phyloP scores from a whole-genome alignment of 1,284 basidiomycete species.

The Ustilago esculenta region DNA sequence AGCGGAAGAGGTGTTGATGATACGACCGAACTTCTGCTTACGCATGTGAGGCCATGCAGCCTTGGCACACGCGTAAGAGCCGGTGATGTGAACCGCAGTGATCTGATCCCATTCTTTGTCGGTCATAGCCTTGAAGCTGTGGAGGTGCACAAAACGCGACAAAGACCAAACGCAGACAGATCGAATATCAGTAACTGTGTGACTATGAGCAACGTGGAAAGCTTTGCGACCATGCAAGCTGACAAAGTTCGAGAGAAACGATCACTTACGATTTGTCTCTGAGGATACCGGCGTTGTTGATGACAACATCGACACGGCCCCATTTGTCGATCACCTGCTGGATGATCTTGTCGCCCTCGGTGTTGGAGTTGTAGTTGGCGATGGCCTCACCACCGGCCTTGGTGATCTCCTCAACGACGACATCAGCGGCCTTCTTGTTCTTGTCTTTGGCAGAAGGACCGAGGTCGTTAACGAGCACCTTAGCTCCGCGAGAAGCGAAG shows the following conservation, averaged over 20 bases:
- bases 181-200: conserved; percentile 2
- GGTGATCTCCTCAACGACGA: conserved; percentile 89
- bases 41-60: conserved; percentile 95
- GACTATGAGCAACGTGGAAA: background rate
- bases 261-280: conserved; percentile 70
- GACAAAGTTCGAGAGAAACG: too few species aligned
- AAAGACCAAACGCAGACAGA: background rate
- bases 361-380: conserved; percentile 86
- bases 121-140: conserved; percentile 68
- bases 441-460: conserved; percentile 82
- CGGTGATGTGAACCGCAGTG: conserved; percentile 90
- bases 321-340: conserved; percentile 87
- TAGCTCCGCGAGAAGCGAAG: conserved; percentile 84
- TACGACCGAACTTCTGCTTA: conserved; percentile 76
- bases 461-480: conserved; percentile 75
- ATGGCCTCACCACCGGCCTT: conserved; percentile 73
- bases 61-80: conserved; percentile 92
- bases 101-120: conserved; percentile 71
- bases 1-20: conserved; percentile 67
- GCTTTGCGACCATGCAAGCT: too few species aligned
- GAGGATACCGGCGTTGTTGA: conserved; percentile 98
- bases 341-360: conserved; percentile 87
- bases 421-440: conserved; percentile 85
- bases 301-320: conserved; percentile 74
- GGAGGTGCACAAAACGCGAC: background rate